Base-by-base conservation (phyloP, 2,329 filamentous ascomycete genomes). In the Diaporthe australafricana region DNA sequence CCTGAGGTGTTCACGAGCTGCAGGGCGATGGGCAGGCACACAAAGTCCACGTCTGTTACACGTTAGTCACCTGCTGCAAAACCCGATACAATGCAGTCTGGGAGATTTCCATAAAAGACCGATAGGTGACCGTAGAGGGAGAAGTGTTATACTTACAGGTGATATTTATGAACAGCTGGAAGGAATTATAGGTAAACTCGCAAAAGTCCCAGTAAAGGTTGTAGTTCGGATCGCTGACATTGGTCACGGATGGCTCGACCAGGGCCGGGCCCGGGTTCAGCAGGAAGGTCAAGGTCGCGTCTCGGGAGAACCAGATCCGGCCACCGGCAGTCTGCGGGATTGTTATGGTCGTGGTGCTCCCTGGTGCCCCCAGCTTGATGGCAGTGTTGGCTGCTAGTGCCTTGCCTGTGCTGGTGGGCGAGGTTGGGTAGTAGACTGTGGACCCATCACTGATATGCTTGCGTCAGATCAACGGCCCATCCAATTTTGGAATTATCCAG, bases 21-120 rank as follows among this genome's bases (percentile, higher is more conserved):
- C 74, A 92, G 84, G 1, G 88, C 86, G 66, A 92, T 86, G n/a
- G 92, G 91, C 75, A 92, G 79, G 76, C 84, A 84, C 73, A 94
- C 88, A 81, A 95, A 95, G 83, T 95, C 93, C 68, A 95, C 93
- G 79, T 92, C n/a, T n/a, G n/a, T n/a, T n/a, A n/a, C n/a, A n/a
- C n/a, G n/a, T n/a, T n/a, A n/a, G n/a, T n/a, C n/a, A n/a, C n/a
- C n/a, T n/a, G n/a, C n/a, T n/a, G n/a, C n/a, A n/a, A n/a, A n/a
- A n/a, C n/a, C n/a, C n/a, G n/a, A n/a, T n/a, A n/a, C n/a, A n/a
- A n/a, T n/a, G n/a, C n/a, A n/a, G n/a, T n/a, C n/a, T n/a, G n/a
- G n/a, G n/a, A n/a, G n/a, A n/a, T n/a, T n/a, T n/a, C n/a, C n/a
- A n/a, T n/a, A n/a, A n/a, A n/a, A n/a, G n/a, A n/a, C n/a, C n/a